phyloP scores from a whole-genome alignment of 176 grass and related monocot genomes.

The Zea luxurians region DNA sequence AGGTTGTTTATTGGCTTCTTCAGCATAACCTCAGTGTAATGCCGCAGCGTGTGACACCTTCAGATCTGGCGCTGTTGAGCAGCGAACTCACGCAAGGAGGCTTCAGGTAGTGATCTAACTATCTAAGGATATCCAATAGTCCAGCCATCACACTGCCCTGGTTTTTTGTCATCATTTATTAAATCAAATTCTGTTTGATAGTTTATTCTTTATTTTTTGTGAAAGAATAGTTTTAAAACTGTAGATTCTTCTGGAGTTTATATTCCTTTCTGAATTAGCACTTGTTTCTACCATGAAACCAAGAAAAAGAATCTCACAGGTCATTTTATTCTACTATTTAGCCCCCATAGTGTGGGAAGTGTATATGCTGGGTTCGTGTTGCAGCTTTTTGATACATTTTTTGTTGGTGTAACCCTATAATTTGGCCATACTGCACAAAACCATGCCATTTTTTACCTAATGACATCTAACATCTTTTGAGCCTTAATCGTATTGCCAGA shows the following conservation, averaged over 20 bases:
- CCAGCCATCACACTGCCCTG: background rate
- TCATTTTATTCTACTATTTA: background rate
- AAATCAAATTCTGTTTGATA: background rate
- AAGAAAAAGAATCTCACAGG: background rate
- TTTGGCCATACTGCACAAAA: background rate
- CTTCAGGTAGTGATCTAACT: conserved; percentile 58
- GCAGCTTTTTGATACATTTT: background rate
- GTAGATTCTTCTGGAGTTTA: background rate
- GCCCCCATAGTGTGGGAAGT: background rate
- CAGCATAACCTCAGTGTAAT: conserved; percentile 93
- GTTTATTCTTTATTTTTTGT: background rate
- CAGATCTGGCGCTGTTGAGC: conserved; percentile 95
- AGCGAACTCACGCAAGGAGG: conserved; percentile 76
- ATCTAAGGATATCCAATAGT: background rate
- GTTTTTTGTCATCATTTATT: background rate
- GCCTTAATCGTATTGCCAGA: background rate
- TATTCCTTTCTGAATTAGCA: background rate
- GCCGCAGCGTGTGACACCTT: conserved; percentile 89
- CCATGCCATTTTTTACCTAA: background rate
- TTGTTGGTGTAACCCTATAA: background rate
- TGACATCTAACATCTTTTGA: background rate
- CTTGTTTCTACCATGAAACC: background rate
- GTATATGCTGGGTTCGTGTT: background rate
- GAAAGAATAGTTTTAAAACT: background rate
- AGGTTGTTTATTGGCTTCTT: conserved; percentile 94